These are phyloP conservation scores for Kitagawia praeruptora DNA, from an alignment of 129 eudicot genomes.

Conservation along the genomic window DNA sequence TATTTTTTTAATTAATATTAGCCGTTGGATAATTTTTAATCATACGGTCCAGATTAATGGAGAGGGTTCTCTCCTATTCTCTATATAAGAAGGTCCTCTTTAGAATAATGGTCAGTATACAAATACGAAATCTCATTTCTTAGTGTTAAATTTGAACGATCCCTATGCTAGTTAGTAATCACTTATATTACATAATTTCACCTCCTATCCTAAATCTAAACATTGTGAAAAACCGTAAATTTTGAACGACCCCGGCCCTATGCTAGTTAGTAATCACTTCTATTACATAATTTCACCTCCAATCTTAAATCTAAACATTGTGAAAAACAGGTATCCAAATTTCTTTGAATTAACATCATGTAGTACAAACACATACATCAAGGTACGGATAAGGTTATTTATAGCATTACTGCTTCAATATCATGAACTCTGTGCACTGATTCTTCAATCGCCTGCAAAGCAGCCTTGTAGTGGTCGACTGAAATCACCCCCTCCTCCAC, in stretches of 20 bases:
- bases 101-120: too few relatives aligned
- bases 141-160: not conserved
- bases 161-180: too few relatives aligned
- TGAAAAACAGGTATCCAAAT: not conserved
- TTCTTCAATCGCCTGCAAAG: slow-evolving; percentile 63
- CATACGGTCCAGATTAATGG: too few relatives aligned
- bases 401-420: slow-evolving; percentile 43
- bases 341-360: not conserved
- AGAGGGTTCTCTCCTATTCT: too few relatives aligned
- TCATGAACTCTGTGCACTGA: slow-evolving; percentile 64
- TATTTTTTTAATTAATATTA: too few relatives aligned
- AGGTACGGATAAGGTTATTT: slow-evolving; percentile 3
- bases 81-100: too few relatives aligned
- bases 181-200: too few relatives aligned
- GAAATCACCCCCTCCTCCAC: slow-evolving; percentile 87
- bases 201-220: too few relatives aligned
- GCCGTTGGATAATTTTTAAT: too few relatives aligned
- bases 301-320: not conserved
- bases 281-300: too few relatives aligned
- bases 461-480: slow-evolving; percentile 64
- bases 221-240: too few relatives aligned
- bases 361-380: not conserved
- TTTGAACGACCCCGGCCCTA: not conserved
- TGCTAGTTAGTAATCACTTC: not conserved
- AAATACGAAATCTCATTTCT: too few relatives aligned